Conservation (phyloP, 2,329 filamentous ascomycete species). For the Mycosphaerella arachidis region DNA sequence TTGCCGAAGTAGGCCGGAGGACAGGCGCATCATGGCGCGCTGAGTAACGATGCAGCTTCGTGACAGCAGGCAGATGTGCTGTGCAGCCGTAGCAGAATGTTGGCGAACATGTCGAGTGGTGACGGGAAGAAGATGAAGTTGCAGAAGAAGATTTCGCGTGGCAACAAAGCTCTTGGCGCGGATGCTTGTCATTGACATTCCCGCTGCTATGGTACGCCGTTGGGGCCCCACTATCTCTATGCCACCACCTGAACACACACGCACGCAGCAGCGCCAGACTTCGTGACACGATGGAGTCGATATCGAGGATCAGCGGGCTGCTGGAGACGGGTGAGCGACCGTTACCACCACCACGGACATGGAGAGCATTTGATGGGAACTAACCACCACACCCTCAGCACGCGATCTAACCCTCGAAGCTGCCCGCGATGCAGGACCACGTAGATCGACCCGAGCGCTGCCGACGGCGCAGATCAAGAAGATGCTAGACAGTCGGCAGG, state of each 20-base stretch:
- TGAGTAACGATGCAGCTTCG: not conserved
- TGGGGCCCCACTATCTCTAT: not conserved
- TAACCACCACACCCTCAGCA: slow-evolving; percentile 51
- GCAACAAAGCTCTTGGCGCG: not conserved
- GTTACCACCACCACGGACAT: slow-evolving; percentile 63
- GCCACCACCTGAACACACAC: not conserved
- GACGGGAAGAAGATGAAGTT: not conserved
- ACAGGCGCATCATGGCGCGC: not conserved
- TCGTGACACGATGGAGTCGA: slow-evolving; percentile 73
- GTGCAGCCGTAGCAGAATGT: not conserved
- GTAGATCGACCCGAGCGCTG: slow-evolving; percentile 59
- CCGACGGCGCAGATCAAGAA: slow-evolving; percentile 87
- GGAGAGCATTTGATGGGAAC: slow-evolving; percentile 19
- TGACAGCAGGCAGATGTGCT: not conserved
- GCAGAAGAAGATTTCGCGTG: slow-evolving; percentile 1
- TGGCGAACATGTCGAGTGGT: not conserved
- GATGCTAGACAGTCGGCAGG: slow-evolving; percentile 86
- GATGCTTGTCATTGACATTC: not conserved
- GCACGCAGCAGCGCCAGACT: not conserved
- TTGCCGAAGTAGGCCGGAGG: not conserved
- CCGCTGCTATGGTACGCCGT: not conserved
- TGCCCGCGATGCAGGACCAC: slow-evolving; percentile 73
- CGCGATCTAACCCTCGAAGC: slow-evolving; percentile 97
- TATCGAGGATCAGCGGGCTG: slow-evolving; percentile 87
- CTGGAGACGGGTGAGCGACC: slow-evolving; percentile 77